These are phyloP conservation scores for Gracilaria vermiculophylla DNA, from an alignment of 23 red algal species.

Conservation along the genomic window DNA sequence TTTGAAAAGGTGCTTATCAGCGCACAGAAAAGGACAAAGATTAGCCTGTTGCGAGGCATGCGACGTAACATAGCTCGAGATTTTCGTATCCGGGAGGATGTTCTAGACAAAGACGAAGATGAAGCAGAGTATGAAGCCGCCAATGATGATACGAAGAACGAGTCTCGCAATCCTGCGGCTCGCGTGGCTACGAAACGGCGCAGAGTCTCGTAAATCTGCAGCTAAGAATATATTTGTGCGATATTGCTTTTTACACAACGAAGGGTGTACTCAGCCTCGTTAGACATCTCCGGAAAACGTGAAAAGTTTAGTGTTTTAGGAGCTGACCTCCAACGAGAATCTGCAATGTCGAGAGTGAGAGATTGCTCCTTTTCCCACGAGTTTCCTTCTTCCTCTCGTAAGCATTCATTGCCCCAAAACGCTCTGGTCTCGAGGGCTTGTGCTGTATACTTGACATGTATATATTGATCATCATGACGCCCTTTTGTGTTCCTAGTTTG, in stretches of 20 bases:
- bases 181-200: slow-evolving; percentile 18
- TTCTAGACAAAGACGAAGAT: not conserved
- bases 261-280: not conserved
- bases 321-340: not conserved
- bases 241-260: not conserved
- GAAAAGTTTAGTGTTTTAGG: not conserved
- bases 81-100: slow-evolving; percentile 55
- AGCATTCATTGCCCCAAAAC: not conserved
- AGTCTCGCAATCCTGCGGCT: slow-evolving; percentile 14
- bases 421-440: not conserved
- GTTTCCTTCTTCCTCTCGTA: not conserved
- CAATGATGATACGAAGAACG: not conserved
- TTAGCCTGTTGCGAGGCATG: slow-evolving; percentile 57
- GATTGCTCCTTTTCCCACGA: not conserved
- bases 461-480: too few species aligned
- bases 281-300: not conserved
- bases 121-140: not conserved
- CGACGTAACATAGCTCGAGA: slow-evolving; percentile 62
- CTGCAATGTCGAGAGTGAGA: not conserved
- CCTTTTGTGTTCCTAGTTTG: not conserved
- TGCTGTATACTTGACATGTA: not conserved
- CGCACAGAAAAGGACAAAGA: slow-evolving; percentile 60
- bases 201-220: not conserved
- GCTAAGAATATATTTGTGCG: not conserved
- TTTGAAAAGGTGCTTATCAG: slow-evolving; percentile 65